These are phyloP conservation scores for Stagonosporopsis tanaceti DNA, from an alignment of 2,329 filamentous ascomycete species.

Conservation along the genomic window DNA sequence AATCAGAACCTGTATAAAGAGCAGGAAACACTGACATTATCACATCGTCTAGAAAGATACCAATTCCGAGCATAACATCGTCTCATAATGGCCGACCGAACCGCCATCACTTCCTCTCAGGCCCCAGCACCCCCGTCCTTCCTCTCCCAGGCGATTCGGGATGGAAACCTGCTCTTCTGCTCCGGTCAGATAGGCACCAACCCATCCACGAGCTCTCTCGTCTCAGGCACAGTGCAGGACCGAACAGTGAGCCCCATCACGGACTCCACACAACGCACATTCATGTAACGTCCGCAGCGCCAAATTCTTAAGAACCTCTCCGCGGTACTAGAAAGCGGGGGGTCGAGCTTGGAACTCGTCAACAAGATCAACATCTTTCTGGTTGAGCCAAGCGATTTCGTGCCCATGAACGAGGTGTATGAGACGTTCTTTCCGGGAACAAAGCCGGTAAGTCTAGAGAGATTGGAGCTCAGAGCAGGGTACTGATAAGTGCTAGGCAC, in stretches of 20 bases:
- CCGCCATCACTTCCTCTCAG: conserved; percentile 5
- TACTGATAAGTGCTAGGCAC: conserved; percentile 7
- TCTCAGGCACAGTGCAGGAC: conserved; percentile 65
- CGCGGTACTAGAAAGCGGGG: conserved; percentile 66
- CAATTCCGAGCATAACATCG: background rate
- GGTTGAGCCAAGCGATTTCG: conserved; percentile 70
- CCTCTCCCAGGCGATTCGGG: conserved; percentile 55
- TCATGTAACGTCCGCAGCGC: background rate
- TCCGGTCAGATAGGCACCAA: conserved; percentile 69
- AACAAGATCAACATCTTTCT: conserved; percentile 75
- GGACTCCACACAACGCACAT: background rate
- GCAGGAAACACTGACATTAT: background rate
- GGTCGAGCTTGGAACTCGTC: conserved; percentile 65
- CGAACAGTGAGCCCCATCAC: conserved; percentile 51
- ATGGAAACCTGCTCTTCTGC: conserved; percentile 73
- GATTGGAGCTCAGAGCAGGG: background rate
- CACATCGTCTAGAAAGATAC: background rate
- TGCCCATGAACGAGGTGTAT: conserved; percentile 65
- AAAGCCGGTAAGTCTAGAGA: conserved; percentile 12
- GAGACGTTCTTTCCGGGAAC: conserved; percentile 55
- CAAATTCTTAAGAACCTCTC: conserved; percentile 16
- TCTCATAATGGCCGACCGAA: conserved; percentile 8
- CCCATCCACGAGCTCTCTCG: conserved; percentile 60
- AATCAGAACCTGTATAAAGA: background rate
- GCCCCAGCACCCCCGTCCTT: conserved; percentile 36